phyloP scores from a whole-genome alignment of 2,329 filamentous ascomycete species.

The Diaporthe sp. region DNA sequence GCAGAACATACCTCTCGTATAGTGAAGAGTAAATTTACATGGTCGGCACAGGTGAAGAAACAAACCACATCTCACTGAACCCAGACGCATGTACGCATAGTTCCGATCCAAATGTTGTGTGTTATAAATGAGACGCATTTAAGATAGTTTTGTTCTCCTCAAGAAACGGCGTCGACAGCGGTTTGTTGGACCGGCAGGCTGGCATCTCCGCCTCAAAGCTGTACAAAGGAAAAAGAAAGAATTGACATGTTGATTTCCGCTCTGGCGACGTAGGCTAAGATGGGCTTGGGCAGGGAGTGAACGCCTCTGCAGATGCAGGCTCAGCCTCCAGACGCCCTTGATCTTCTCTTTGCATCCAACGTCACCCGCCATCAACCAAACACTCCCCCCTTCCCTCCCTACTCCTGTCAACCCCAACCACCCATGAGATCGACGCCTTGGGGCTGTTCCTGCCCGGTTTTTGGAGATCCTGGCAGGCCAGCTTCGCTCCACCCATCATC shows the following conservation, averaged over 20 bases:
- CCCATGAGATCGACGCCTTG: not conserved
- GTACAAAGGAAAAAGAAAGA: slow-evolving; percentile 29
- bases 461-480: not conserved
- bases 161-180: not conserved
- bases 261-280: slow-evolving; percentile 13
- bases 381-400: not conserved
- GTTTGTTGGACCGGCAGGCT: slow-evolving; percentile 1
- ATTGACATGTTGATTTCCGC: slow-evolving; percentile 18
- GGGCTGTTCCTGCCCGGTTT: not conserved
- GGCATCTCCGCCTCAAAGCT: not conserved
- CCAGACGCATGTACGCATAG: not conserved
- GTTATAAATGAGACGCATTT: slow-evolving; percentile 2
- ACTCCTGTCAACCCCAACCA: slow-evolving; percentile 16
- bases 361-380: not conserved
- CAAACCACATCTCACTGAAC: not conserved
- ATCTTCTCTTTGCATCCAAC: not conserved
- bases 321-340: not conserved
- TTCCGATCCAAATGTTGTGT: slow-evolving; percentile 5
- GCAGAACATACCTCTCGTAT: not conserved
- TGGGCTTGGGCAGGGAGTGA: not conserved
- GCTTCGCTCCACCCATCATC: not conserved
- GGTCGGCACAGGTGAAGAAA: too few species aligned
- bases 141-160: not conserved
- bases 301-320: not conserved
- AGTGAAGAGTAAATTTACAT: not conserved